Evolutionary conservation across 2,329 filamentous ascomycete genomes (phyloP).

Genomic region (Phaeosphaeria sp.): DNA sequence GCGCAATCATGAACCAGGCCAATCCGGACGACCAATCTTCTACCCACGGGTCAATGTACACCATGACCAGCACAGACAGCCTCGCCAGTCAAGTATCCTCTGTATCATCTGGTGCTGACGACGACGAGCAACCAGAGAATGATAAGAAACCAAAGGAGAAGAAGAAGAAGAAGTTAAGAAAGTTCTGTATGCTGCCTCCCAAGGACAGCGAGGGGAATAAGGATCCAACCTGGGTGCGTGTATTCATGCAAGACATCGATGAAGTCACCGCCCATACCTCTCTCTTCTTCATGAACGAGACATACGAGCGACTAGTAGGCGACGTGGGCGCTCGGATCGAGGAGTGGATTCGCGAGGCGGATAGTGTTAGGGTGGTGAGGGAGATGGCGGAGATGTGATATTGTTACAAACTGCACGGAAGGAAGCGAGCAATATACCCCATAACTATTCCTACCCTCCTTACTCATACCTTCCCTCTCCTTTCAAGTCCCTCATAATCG

Average conservation of each 20-base stretch:
- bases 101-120: background rate
- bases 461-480: too few relatives aligned
- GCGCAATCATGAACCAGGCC: constrained; percentile 35
- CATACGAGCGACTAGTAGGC: constrained; percentile 79
- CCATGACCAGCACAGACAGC: constrained; percentile 28
- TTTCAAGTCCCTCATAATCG: too few relatives aligned
- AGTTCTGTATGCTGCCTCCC: constrained; percentile 79
- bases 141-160: constrained; percentile 41
- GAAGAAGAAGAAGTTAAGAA: constrained; percentile 64
- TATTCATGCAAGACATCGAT: constrained; percentile 84
- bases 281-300: constrained; percentile 75
- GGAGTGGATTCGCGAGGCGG: constrained; percentile 72
- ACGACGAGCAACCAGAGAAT: background rate
- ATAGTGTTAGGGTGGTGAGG: constrained; percentile 37
- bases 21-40: constrained; percentile 32
- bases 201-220: constrained; percentile 61
- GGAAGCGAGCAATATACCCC: background rate
- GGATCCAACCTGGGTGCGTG: constrained; percentile 77
- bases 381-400: constrained; percentile 16
- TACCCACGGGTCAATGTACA: constrained; percentile 26
- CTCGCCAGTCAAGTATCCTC: constrained; percentile 7
- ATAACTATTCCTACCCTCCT: too few relatives aligned
- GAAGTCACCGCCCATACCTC: constrained; percentile 86
- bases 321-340: constrained; percentile 73
- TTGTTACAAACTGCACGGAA: background rate